Evolutionary conservation across 2,329 filamentous ascomycete genomes (phyloP).

Genomic region (Phaeosphaeriaceae sp.): DNA sequence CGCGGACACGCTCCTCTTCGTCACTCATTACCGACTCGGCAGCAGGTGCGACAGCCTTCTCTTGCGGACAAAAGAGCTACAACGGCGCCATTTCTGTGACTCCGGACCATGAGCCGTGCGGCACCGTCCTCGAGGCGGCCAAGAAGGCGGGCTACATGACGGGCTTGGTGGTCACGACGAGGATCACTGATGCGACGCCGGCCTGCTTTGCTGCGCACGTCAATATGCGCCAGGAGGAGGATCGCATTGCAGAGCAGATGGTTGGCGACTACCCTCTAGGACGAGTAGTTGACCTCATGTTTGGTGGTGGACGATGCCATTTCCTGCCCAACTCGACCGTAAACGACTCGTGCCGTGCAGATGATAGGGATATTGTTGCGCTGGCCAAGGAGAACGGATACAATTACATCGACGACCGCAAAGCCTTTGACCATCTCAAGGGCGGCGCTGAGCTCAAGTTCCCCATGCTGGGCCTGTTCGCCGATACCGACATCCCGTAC

Average conservation of each 20-base stretch:
- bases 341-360: slow-evolving; percentile 79
- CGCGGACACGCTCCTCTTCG: slow-evolving; percentile 82
- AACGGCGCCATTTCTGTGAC: slow-evolving; percentile 94
- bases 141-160: slow-evolving; percentile 92
- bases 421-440: slow-evolving; percentile 77
- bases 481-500: slow-evolving; percentile 83
- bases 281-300: slow-evolving; percentile 86
- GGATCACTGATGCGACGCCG: slow-evolving; percentile 94
- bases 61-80: slow-evolving; percentile 91
- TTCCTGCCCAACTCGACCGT: slow-evolving; percentile 82
- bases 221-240: slow-evolving; percentile 79
- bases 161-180: slow-evolving; percentile 91
- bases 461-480: slow-evolving; percentile 87
- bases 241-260: slow-evolving; percentile 91
- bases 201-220: slow-evolving; percentile 94
- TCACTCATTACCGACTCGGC: slow-evolving; percentile 94
- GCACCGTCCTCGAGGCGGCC: slow-evolving; percentile 91
- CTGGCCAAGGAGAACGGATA: slow-evolving; percentile 82
- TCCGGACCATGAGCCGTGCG: slow-evolving; percentile 85
- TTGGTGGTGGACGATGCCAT: slow-evolving; percentile 92
- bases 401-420: slow-evolving; percentile 76
- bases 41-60: slow-evolving; percentile 96
- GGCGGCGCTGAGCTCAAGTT: slow-evolving; percentile 73
- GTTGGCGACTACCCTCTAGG: slow-evolving; percentile 87
- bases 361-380: slow-evolving; percentile 77